phyloP scores from a whole-genome alignment of 2,329 filamentous ascomycete species.

The Fusarium luffae region DNA sequence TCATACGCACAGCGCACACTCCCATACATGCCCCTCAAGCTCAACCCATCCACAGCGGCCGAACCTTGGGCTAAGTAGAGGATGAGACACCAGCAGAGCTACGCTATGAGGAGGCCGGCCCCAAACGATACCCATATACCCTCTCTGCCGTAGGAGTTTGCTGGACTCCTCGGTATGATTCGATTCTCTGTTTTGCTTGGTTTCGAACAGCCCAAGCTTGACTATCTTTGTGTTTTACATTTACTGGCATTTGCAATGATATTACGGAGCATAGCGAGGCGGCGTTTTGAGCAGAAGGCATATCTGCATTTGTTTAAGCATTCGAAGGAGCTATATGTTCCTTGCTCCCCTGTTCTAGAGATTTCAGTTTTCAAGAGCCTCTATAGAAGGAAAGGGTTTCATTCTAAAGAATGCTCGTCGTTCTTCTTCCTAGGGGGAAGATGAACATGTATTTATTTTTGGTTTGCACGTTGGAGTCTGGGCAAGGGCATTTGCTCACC shows the following conservation, averaged over 20 bases:
- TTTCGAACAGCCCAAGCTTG: constrained; percentile 29
- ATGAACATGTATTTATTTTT: constrained; percentile 9
- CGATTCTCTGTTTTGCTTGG: constrained; percentile 35
- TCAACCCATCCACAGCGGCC: constrained; percentile 65
- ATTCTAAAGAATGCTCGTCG: constrained; percentile 15
- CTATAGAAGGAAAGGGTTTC: constrained; percentile 25
- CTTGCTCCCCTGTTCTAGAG: constrained; percentile 23
- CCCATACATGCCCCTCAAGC: constrained; percentile 50
- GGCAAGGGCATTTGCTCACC: constrained; percentile 21
- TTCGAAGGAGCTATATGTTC: constrained; percentile 31
- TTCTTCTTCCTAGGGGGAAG: constrained; percentile 9
- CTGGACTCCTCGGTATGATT: constrained; percentile 32
- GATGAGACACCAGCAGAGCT: constrained; percentile 26
- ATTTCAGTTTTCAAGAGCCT: constrained; percentile 20
- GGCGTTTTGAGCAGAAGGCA: constrained; percentile 50
- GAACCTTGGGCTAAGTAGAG: constrained; percentile 58
- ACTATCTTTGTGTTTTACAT: constrained; percentile 33
- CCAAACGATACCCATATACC: constrained; percentile 48
- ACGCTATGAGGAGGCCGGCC: constrained; percentile 40
- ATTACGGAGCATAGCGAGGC: constrained; percentile 55
- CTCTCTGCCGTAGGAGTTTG: constrained; percentile 34
- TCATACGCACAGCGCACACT: constrained; percentile 48
- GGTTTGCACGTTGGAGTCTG: constrained; percentile 26
- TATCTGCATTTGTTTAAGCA: constrained; percentile 41
- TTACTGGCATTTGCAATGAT: constrained; percentile 41